These are phyloP conservation scores for Alisma plantagoaquatica DNA, from an alignment of 106 monocot genomes.

Conservation along the genomic window DNA sequence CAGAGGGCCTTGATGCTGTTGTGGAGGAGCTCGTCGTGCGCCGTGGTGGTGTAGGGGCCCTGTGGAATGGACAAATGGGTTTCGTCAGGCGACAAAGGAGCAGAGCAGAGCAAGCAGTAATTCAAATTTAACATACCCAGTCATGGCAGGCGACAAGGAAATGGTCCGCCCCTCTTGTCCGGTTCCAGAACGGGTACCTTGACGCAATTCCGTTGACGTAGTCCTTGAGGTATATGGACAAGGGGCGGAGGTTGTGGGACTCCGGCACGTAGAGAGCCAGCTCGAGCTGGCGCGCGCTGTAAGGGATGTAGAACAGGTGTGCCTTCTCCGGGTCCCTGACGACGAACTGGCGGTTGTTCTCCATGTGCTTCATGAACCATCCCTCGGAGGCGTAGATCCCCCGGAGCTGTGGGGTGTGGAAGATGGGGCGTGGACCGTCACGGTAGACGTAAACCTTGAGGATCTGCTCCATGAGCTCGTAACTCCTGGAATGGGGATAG, in stretches of 20 bases:
- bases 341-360: constrained; percentile 41
- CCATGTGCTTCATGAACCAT: constrained; percentile 95
- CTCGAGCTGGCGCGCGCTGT: constrained; percentile 59
- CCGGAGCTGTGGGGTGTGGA: constrained; percentile 60
- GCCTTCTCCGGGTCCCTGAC: constrained; percentile 45
- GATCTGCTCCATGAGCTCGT: constrained; percentile 85
- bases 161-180: constrained; percentile 69
- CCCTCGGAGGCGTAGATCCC: constrained; percentile 96
- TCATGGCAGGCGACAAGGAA: constrained; percentile 98
- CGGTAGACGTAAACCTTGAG: constrained; percentile 80
- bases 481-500: constrained; percentile 59
- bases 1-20: constrained; percentile 81
- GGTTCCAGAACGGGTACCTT: constrained; percentile 90
- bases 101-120: background rate
- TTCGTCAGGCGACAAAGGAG: background rate
- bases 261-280: constrained; percentile 51
- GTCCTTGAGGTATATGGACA: constrained; percentile 51
- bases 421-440: constrained; percentile 71
- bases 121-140: constrained; percentile 50
- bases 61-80: constrained; percentile 9
- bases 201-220: constrained; percentile 55
- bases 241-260: constrained; percentile 55
- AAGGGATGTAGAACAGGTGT: constrained; percentile 87
- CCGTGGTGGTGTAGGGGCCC: constrained; percentile 68
- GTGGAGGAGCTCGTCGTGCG: constrained; percentile 40